Base-by-base conservation (phyloP, 257 asterid genomes). In the Ilex asprella region DNA sequence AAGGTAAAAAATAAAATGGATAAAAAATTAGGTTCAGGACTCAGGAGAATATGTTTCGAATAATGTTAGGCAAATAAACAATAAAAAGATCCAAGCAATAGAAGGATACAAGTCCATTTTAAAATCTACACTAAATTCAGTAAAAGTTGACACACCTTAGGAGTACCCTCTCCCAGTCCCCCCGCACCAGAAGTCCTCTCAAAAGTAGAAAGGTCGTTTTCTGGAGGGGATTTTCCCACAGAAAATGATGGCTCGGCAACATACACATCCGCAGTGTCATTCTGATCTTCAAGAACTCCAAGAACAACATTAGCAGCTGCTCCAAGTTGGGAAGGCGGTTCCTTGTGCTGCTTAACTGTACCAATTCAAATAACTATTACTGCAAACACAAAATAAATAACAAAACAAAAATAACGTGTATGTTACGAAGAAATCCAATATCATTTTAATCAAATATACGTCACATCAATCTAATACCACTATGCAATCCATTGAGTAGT, bases 101-200 rank as follows among this genome's bases (percentile, higher is more conserved):
- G n/a, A 46, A 46, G 1, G 52, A 10, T 14, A 46, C 7, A 41
- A 41, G 12, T 41, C 47, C 47, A 6, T 46, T 11, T 2, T 46
- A 46, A 7, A 21, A 35, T 1, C 41, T 35, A 35, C 41, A 35
- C 41, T 35, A 8, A 4, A 35, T 35, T 35, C 41, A 35, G 41
- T 56, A 59, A 56, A 61, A 39, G 57, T 69, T 10, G 44, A 53
- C 73, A 58, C 62, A 93, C 99, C 96, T 87, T 87, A 64, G 99
- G 99, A 58, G 87, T 84, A 71, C 97, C 99, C 73, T 82, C 94
- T 53, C 99, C 99, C 54, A 93, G 88, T 64, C 90, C 99, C 12
- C 82, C 88, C 71, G 86, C 70, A 67, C 86, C 92, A 69, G 78
- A 63, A 39, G 78, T 68, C 73, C 69, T 75, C 78, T 75, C 85